phyloP scores from a whole-genome alignment of 257 asterid genomes.

The Buddleja alternifolia region DNA sequence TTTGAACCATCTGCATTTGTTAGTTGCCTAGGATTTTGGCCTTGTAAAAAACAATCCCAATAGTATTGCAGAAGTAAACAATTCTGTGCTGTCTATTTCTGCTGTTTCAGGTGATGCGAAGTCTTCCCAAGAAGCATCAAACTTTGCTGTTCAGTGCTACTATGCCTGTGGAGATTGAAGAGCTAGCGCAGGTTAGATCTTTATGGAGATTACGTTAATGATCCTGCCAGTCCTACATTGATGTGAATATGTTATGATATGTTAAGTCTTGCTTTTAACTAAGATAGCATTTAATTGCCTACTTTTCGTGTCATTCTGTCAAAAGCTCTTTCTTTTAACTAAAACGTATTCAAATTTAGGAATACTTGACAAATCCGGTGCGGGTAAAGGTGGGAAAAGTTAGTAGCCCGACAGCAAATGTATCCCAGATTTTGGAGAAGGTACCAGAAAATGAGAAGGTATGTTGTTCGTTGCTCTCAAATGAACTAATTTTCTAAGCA shows the following conservation, averaged over 20 bases:
- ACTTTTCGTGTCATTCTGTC: background rate
- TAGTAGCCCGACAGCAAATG: conserved; percentile 88
- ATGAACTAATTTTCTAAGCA: background rate
- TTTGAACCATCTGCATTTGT: too few species aligned
- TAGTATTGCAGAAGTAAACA: conserved; percentile 12
- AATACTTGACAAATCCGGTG: conserved; percentile 80
- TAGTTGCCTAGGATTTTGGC: background rate
- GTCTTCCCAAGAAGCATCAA: conserved; percentile 80
- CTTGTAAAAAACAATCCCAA: background rate
- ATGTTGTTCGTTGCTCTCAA: conserved; percentile 31
- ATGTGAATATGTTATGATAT: conserved; percentile 21
- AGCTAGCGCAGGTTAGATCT: conserved; percentile 70
- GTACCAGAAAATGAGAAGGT: conserved; percentile 89
- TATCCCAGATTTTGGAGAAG: conserved; percentile 77
- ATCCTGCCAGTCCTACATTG: conserved; percentile 11
- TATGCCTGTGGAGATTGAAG: conserved; percentile 94
- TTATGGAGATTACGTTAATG: conserved; percentile 6
- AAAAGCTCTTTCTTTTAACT: background rate
- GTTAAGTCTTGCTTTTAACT: background rate
- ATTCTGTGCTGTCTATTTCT: conserved; percentile 23
- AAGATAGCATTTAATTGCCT: conserved; percentile 11
- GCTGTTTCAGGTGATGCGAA: conserved; percentile 74
- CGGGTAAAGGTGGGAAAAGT: conserved; percentile 89
- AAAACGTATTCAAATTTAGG: conserved; percentile 44
- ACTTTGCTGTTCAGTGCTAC: conserved; percentile 91